Percentiles rank a stretch among this genome's conserved stretches.
phyloP scores from a whole-genome alignment of 768 basidiomycete species.

The Suillus cothurnatus region DNA sequence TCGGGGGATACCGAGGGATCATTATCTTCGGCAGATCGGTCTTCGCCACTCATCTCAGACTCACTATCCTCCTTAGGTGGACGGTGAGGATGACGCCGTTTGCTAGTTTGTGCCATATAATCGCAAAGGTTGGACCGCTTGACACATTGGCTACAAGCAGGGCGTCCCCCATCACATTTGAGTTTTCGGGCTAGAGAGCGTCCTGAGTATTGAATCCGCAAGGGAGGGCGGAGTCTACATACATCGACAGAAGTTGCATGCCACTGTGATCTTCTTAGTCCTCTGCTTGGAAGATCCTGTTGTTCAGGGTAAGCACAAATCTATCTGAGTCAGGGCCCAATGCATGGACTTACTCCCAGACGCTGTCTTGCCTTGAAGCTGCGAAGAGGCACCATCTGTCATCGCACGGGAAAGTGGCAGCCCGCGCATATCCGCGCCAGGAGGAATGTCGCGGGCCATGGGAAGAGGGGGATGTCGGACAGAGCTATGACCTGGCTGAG shows the following conservation, averaged over 20 bases:
- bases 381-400: constrained; percentile 35
- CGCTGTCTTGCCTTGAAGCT: constrained; percentile 34
- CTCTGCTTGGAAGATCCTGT: constrained; percentile 65
- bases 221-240: constrained; percentile 36
- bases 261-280: constrained; percentile 85
- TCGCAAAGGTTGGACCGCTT: constrained; percentile 81
- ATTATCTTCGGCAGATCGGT: constrained; percentile 52
- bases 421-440: constrained; percentile 45
- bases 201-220: constrained; percentile 21
- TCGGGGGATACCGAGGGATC: constrained; percentile 60
- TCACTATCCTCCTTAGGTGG: constrained; percentile 61
- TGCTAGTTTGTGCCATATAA: constrained; percentile 73
- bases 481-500: constrained; percentile 47
- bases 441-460: constrained; percentile 50
- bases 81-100: constrained; percentile 67
- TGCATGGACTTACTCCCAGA: constrained; percentile 40
- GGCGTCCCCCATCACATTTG: constrained; percentile 85
- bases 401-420: constrained; percentile 43
- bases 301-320: constrained; percentile 19
- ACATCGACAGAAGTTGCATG: constrained; percentile 93
- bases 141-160: constrained; percentile 79
- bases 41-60: constrained; percentile 67
- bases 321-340: constrained; percentile 11
- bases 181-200: constrained; percentile 71
- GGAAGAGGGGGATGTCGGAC: constrained; percentile 48